Evolutionary conservation across 2,329 filamentous ascomycete species (phyloP), one percentile per base, ranked within the genome.

Genomic region (Sporothrix brunneoviolacea): DNA sequence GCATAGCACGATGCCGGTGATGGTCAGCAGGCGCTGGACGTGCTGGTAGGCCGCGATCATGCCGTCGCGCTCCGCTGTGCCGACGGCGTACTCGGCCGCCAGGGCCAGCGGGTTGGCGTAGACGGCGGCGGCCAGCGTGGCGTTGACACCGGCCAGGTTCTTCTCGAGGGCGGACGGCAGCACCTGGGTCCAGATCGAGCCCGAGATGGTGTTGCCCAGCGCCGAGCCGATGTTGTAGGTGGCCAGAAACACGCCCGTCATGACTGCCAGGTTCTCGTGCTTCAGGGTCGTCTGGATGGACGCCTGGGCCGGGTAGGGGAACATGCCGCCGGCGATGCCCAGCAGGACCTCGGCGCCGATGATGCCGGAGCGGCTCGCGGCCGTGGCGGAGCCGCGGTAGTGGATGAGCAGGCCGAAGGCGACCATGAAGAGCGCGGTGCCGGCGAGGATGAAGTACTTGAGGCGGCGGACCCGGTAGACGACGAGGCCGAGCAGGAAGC

Each of bases 371-470:
- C 77, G 68, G 53, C 66, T 70, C 9, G 69, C 62, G 0, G 58
- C 51, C 16, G 59, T 64, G 10, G 68, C 59, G 6, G 74, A 72
- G 32, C 80, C 80, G n/a, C 82, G 78, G 68, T 71, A 85, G 57
- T 72, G 70, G 59, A 84, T 83, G 16, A 85, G 68, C 1, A 85
- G 70, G 9, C 81, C 82, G 55, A 83, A 84, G 1, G 81, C 80
- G n/a, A 82, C 77, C 59, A 81, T 69, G 67, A 81, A 84, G 2
- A 84, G 68, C 8, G 68, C 64, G 2, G 79, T 83, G 30, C 82
- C 82, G 24, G 66, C 65, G 35, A 84, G 64, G 59, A 84, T 83
- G 62, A 85, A 82, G n/a, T 70, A 62, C 60, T 85, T 85, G 60
- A 84, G 72, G 21, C 75, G 77, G 48, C 79, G 75, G 21, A 82